Base-by-base conservation (phyloP, 352 stramenopile species). In the Phytophthora fragariae region DNA sequence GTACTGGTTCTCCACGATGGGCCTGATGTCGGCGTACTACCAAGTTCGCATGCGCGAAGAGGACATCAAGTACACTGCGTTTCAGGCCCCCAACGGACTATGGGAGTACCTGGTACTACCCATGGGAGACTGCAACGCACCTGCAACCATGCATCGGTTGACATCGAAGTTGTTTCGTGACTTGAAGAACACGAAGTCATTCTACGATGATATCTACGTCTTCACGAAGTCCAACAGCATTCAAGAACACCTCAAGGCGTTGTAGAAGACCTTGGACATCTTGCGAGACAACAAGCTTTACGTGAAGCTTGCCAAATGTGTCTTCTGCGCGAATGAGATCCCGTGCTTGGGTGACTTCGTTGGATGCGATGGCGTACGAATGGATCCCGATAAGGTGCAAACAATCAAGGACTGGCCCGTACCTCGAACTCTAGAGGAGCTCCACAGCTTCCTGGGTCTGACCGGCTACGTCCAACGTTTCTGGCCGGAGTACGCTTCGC, bases 1-100 rank as follows among this genome's bases (percentile, higher is more conserved):
- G 15, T 7, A 44, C 11, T 44, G 37, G 37, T 44, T 44, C 11
- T 44, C 37, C 0, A 44, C 37, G 37, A 44, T 17, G 1, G 37
- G 17, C 14, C 37, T 44, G 37, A 44, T 68, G 41, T 65, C 41
- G 0, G 62, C 29, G 3, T 79, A 63, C 49, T 77, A 77, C 44
- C 66, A 80, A 73, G 67, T 79, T 1, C 54, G 65, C 9, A 79
- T 80, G 71, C 49, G 57, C 3, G 54, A 70, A 3, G 17, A 69
- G 33, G 66, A 79, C 31, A 72, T 79, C 21, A 44, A 55, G 39
- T 66, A 57, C 57, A 79, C 66, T 0, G 72, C 72, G 1, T 73
- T 78, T 5, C 24, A 50, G 19, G 53, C 64, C 0, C 55, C 55
- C 0, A 62, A 65, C 3, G 44, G 64, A 59, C 55, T 77, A 0